Evolutionary conservation across 179 eudicot species (phyloP).

Genomic region (Corrigiola litoralis): DNA sequence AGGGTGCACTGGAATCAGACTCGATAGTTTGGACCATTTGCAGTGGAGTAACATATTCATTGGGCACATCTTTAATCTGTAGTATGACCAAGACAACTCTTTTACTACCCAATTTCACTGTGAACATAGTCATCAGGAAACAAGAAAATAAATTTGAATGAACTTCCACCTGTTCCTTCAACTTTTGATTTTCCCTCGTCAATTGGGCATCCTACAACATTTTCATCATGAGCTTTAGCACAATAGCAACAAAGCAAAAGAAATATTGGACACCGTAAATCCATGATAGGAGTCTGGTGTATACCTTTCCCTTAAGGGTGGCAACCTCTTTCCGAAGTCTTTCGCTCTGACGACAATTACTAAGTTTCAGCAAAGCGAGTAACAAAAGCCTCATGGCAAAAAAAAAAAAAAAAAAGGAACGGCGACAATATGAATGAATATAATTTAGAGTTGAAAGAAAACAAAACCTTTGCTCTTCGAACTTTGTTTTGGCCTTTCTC

Average conservation of each 20-base stretch:
- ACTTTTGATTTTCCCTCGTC: slow-evolving; percentile 23
- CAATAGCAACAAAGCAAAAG: neutral
- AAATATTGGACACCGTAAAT: neutral
- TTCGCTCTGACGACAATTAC: slow-evolving; percentile 35
- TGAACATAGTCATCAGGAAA: neutral
- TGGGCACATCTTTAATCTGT: slow-evolving; percentile 13
- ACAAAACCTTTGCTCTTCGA: slow-evolving; percentile 49
- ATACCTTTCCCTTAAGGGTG: slow-evolving; percentile 48
- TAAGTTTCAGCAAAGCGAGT: neutral
- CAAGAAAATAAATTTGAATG: neutral
- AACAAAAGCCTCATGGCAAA: neutral
- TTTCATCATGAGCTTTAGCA: neutral
- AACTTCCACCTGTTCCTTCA: slow-evolving; percentile 26
- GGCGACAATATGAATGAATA: neutral
- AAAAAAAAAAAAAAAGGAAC: neutral
- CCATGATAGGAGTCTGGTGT: neutral
- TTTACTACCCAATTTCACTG: neutral
- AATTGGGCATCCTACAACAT: slow-evolving; percentile 25
- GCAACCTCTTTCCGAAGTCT: slow-evolving; percentile 37
- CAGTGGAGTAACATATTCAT: slow-evolving; percentile 1
- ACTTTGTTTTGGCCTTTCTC: slow-evolving; percentile 43
- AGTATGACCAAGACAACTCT: neutral
- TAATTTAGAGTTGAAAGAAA: neutral
- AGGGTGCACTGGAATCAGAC: slow-evolving; percentile 3
- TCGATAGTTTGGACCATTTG: slow-evolving; percentile 1